phyloP scores from a whole-genome alignment of 2,329 filamentous ascomycete genomes.

The Ceratocystis huliohia region DNA sequence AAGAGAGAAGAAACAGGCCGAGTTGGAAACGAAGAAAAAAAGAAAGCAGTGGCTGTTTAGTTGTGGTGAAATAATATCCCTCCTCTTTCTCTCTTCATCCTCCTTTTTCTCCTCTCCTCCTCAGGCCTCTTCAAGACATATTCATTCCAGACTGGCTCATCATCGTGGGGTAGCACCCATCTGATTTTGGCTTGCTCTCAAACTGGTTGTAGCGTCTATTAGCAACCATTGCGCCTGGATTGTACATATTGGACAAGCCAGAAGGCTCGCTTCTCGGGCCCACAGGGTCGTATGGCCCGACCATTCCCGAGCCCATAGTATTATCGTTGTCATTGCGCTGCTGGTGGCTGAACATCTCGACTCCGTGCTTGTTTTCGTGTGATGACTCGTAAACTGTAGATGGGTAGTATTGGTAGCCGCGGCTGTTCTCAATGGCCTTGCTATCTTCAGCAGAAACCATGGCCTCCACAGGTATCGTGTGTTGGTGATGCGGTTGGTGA shows the following conservation, averaged over 20 bases:
- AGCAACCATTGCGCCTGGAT: constrained; percentile 31
- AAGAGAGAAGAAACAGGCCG: constrained; percentile 16
- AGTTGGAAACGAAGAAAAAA: constrained; percentile 19
- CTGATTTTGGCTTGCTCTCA: constrained; percentile 40
- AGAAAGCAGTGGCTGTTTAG: constrained; percentile 10
- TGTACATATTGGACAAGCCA: constrained; percentile 36
- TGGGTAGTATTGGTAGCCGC: constrained; percentile 45
- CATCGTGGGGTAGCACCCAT: constrained; percentile 42
- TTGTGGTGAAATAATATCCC: background rate
- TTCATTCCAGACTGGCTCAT: constrained; percentile 37
- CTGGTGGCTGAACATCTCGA: constrained; percentile 39
- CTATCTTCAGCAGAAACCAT: constrained; percentile 41
- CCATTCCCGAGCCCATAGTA: constrained; percentile 17
- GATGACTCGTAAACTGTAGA: constrained; percentile 38
- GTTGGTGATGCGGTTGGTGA: constrained; percentile 37
- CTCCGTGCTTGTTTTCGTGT: constrained; percentile 32
- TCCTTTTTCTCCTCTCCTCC: constrained; percentile 14
- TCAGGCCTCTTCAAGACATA: constrained; percentile 25
- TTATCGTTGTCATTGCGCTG: constrained; percentile 22
- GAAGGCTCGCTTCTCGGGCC: constrained; percentile 21
- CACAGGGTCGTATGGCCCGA: constrained; percentile 28
- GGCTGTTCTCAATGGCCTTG: constrained; percentile 37
- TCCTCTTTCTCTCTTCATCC: background rate
- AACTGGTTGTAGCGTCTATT: constrained; percentile 37
- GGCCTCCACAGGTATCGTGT: constrained; percentile 33